Base-by-base conservation (phyloP, 306 rosid genomes). In the Vachellia collinsii region DNA sequence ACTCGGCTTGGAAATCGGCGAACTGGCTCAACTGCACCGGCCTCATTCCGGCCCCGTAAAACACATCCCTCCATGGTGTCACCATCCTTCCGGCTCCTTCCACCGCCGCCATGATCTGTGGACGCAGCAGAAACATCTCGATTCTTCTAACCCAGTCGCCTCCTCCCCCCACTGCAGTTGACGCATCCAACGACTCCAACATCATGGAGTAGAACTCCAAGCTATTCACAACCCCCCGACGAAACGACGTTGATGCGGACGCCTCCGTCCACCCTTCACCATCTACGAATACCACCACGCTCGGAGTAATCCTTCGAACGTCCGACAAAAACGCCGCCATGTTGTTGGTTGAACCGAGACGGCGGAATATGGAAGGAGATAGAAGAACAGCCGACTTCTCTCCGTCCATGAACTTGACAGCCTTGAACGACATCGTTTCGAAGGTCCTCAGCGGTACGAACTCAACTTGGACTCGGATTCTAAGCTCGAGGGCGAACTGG, bases 1-100 rank as follows among this genome's bases (percentile, higher is more conserved):
- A 91, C 85, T 94, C 88, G 0, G 98, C 98, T 71, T 94, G 98
- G 76, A 85, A 92, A 70, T 91, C 97, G 1, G 98, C 98, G 65
- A 92, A 92, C 88, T 86, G 97, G 74, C 98, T 94, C 53, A 92
- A 79, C 86, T 87, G 93, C 56, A 91, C 92, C n/a, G 93, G 88
- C 90, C 93, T 85, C 97, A 94, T 86, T 58, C 98, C 97, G 3
- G 91, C 94, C 6, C 88, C 91, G 19, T 82, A 88, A 74, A 94
- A 91, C 75, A 84, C 89, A 76, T 94, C 97, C 84, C 90, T 69
- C 93, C 94, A 90, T 17, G 91, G 79, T 34, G 87, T 78, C 2
- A 70, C 74, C 58, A 90, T 70, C 73, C 90, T 64, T n/a, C 89
- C 90, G 0, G 92, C 91, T 0, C 85, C 93, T 76, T 92, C 97